Evolutionary conservation across 2,329 filamentous ascomycete genomes (phyloP), one percentile per base, ranked within the genome.

Genomic region (Aspergillus fumigatiaffinis): DNA sequence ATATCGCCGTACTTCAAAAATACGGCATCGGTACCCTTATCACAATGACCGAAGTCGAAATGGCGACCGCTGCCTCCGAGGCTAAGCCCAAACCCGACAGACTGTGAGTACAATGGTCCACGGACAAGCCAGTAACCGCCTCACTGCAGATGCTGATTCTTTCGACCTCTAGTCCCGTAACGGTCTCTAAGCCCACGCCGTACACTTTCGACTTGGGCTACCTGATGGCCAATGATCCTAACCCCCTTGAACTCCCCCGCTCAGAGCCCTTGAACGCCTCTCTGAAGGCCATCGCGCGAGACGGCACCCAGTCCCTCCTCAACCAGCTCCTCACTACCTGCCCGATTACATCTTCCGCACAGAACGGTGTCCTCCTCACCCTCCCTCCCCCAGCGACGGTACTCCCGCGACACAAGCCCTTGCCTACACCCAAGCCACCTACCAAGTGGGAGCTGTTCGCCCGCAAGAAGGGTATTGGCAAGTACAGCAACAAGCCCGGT

Each of bases 371-470:
- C 1, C 85, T 93, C 51, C 85, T 97, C 54, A 81, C 84, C 17
- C 87, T 99, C 0, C 94, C 94, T 0, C 74, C 83, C 0, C 80
- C 86, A 0, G 79, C 83, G 21, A 95, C 89, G 1, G 75, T 81
- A 0, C 82, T 97, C 3, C 94, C 94, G 25, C 89, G 94, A 66
- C 92, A 97, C 79, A 97, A 99, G 76, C 91, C 91, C 9, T 81
- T 97, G 8, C 94, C 94, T 1, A 83, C 86, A 55, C 84, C 87
- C 65, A 94, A 92, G 79, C 81, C 87, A 56, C 88, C 88, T 65
- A 97, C 93, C 58, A 96, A 92, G 75, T 99, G 94, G 94, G 88
- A 96, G 80, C 86, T 88, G 70, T 99, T 99, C 79, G 94, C 94
- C 49, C 89, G 87, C 75, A 96, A 96, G 85, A 96, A 97, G 83